These are phyloP conservation scores for Sordaria brevicollis DNA, from an alignment of 495 filamentous ascomycete genomes.

Conservation along the genomic window DNA sequence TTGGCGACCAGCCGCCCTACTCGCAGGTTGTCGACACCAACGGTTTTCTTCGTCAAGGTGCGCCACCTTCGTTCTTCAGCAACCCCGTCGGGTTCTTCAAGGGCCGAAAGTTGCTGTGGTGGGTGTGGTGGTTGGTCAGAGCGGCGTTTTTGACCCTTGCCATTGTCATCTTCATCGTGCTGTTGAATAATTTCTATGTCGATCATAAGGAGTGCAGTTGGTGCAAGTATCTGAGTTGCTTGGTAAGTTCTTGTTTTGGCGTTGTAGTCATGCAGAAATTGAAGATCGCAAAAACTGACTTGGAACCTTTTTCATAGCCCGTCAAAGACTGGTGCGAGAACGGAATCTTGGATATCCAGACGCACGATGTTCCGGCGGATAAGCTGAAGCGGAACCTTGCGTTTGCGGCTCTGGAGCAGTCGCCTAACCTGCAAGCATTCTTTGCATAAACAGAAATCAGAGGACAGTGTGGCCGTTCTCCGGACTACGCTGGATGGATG, in stretches of 20 bases:
- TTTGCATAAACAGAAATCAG: background rate
- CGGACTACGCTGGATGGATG: background rate
- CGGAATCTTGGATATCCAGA: conserved; percentile 35
- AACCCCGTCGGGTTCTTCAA: conserved; percentile 78
- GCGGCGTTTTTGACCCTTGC: conserved; percentile 69
- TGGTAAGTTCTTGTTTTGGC: conserved; percentile 49
- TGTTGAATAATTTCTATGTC: conserved; percentile 84
- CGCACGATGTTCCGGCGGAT: conserved; percentile 15
- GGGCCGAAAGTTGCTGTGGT: conserved; percentile 86
- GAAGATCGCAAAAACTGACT: conserved; percentile 7
- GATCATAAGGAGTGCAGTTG: conserved; percentile 65
- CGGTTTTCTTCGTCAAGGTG: conserved; percentile 27
- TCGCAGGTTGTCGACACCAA: conserved; percentile 24
- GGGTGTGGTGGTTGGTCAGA: conserved; percentile 91
- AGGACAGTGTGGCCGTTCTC: too few relatives aligned
- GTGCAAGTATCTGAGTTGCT: conserved; percentile 90
- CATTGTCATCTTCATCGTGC: conserved; percentile 69
- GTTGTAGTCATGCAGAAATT: background rate
- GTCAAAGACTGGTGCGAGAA: conserved; percentile 73
- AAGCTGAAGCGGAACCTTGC: conserved; percentile 18
- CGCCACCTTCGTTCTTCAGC: conserved; percentile 49
- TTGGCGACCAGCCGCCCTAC: conserved; percentile 53
- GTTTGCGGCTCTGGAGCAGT: conserved; percentile 11
- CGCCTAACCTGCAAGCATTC: background rate
- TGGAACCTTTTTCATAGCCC: conserved; percentile 37